phyloP scores from a whole-genome alignment of 163 green algal genomes.

The Prototheca cutis region DNA sequence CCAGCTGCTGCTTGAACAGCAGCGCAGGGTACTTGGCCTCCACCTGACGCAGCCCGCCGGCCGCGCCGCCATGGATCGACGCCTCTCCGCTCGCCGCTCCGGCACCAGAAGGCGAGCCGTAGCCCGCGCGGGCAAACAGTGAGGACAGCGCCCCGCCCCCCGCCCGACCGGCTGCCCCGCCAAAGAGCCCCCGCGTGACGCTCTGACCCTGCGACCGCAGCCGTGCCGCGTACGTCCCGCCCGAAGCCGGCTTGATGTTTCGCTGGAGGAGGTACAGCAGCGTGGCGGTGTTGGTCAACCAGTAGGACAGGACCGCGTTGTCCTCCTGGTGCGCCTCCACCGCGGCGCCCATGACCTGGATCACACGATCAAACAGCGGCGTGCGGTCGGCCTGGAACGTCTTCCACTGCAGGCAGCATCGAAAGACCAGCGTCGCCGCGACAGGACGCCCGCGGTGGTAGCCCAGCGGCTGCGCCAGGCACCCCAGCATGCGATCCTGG shows the following conservation, averaged over 20 bases:
- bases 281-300: slow-evolving; percentile 92
- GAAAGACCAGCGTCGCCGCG: slow-evolving; percentile 74
- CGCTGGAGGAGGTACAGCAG: slow-evolving; percentile 93
- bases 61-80: slow-evolving; percentile 74
- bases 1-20: slow-evolving; percentile 99
- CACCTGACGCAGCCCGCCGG: slow-evolving; percentile 77
- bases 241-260: slow-evolving; percentile 83
- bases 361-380: slow-evolving; percentile 82
- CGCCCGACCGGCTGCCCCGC: background rate
- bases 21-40: slow-evolving; percentile 98
- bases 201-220: slow-evolving; percentile 19
- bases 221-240: slow-evolving; percentile 41
- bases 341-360: slow-evolving; percentile 49
- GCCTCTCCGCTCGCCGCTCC: slow-evolving; percentile 47
- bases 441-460: slow-evolving; percentile 69
- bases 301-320: slow-evolving; percentile 78
- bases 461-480: slow-evolving; percentile 40
- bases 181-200: slow-evolving; percentile 11
- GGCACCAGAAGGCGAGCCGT: no score
- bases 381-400: slow-evolving; percentile 82
- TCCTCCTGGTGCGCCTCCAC: slow-evolving; percentile 80
- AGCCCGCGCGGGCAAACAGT: no score
- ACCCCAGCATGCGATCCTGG: slow-evolving; percentile 67
- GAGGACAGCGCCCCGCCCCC: background rate
- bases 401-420: slow-evolving; percentile 83